Conservation (phyloP, 1,284 basidiomycete species). For the Microbotryum lychnidis-dioicae region DNA sequence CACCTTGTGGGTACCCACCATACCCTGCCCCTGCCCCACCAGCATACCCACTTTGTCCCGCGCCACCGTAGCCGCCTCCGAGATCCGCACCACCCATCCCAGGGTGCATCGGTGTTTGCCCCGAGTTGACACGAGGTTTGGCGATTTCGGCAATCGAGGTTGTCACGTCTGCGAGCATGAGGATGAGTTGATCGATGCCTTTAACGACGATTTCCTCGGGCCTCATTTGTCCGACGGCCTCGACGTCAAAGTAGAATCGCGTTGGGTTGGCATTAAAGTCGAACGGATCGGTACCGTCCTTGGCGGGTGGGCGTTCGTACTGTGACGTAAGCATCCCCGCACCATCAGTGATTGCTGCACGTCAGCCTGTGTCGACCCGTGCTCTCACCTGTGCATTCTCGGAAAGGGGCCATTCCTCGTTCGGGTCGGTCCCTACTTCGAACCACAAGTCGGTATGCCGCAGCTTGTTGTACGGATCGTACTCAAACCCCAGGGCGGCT, state of each 20-base stretch:
- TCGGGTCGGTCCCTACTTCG: conserved; percentile 52
- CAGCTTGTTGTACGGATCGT: conserved; percentile 95
- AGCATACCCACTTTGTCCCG: too few species aligned
- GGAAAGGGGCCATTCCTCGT: conserved; percentile 33
- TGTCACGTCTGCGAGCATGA: conserved; percentile 18
- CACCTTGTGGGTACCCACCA: too few species aligned
- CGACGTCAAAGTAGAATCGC: conserved; percentile 84
- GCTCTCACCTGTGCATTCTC: conserved; percentile 33
- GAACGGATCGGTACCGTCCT: conserved; percentile 66
- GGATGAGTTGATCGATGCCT: conserved; percentile 24
- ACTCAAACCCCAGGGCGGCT: conserved; percentile 91
- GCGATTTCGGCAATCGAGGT: conserved; percentile 11
- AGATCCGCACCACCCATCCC: too few species aligned
- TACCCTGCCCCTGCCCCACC: too few species aligned
- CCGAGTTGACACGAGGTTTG: too few species aligned
- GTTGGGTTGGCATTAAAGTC: conserved; percentile 78
- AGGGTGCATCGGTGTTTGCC: too few species aligned
- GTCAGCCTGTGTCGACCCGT: not conserved
- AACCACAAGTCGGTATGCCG: conserved; percentile 95
- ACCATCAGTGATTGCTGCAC: conserved; percentile 63
- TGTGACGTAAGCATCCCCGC: conserved; percentile 53
- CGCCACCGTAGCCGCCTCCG: too few species aligned
- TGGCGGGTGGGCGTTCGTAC: conserved; percentile 58
- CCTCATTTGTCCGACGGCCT: conserved; percentile 78
- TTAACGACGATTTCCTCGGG: conserved; percentile 83